Evolutionary conservation across 2,329 filamentous ascomycete species (phyloP).

Genomic region (Penicillium oxalicum): DNA sequence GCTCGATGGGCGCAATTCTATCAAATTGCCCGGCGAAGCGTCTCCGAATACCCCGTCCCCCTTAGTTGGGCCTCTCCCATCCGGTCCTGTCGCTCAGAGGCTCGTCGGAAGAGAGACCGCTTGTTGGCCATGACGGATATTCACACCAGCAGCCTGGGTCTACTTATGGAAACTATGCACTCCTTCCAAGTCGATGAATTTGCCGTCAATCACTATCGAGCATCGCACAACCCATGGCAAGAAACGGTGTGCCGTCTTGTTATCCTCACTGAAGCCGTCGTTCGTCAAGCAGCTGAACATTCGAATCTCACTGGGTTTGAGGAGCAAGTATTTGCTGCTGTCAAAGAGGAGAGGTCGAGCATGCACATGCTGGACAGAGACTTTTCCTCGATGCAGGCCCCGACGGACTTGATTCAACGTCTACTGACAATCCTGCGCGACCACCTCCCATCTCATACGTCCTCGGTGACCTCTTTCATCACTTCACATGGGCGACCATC

Average conservation of each 20-base stretch:
- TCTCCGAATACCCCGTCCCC: slow-evolving; percentile 65
- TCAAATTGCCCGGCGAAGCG: slow-evolving; percentile 66
- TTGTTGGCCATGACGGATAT: slow-evolving; percentile 69
- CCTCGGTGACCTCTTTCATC: slow-evolving; percentile 52
- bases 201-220: slow-evolving; percentile 42
- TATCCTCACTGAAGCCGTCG: slow-evolving; percentile 76
- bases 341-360: slow-evolving; percentile 56
- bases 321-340: slow-evolving; percentile 49
- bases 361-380: slow-evolving; percentile 21
- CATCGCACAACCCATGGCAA: slow-evolving; percentile 56
- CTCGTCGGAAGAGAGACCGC: slow-evolving; percentile 64
- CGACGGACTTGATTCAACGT: slow-evolving; percentile 27
- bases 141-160: slow-evolving; percentile 78
- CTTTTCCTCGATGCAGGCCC: slow-evolving; percentile 32
- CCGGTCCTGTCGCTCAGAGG: slow-evolving; percentile 67
- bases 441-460: slow-evolving; percentile 62
- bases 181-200: slow-evolving; percentile 59
- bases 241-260: slow-evolving; percentile 73
- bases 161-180: slow-evolving; percentile 80
- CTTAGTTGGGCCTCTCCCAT: slow-evolving; percentile 71
- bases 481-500: slow-evolving; percentile 68
- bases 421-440: slow-evolving; percentile 57
- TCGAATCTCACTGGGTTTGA: slow-evolving; percentile 50
- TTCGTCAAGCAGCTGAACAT: slow-evolving; percentile 64
- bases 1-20: slow-evolving; percentile 63